A percentile compares a stretch with the other conserved stretches of the same genome.
Conservation (phyloP, 2,329 filamentous ascomycete genomes). For the Penicillium digitatum region DNA sequence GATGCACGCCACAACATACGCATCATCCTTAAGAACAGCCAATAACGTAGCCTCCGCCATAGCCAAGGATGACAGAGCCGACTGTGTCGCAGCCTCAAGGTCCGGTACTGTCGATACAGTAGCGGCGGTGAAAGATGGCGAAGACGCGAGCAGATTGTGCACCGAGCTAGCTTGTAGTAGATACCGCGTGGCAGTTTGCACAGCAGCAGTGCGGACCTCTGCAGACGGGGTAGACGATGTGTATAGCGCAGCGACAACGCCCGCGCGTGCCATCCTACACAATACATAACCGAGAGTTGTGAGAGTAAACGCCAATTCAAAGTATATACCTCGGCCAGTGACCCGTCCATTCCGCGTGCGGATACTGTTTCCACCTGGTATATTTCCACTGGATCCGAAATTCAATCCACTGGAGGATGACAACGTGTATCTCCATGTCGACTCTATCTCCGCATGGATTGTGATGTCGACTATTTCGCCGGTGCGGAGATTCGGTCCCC, state of each 20-base stretch:
- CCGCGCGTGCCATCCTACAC: slow-evolving; percentile 66
- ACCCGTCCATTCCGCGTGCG: slow-evolving; percentile 61
- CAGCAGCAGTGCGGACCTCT: slow-evolving; percentile 65
- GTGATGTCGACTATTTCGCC: slow-evolving; percentile 65
- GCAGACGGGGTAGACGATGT: slow-evolving; percentile 59
- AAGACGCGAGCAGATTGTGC: slow-evolving; percentile 65
- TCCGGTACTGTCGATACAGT: slow-evolving; percentile 38
- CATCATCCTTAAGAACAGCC: slow-evolving; percentile 89
- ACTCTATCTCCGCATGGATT: slow-evolving; percentile 63
- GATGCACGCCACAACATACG: slow-evolving; percentile 77
- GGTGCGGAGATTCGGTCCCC: slow-evolving; percentile 14
- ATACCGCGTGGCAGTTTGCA: slow-evolving; percentile 70
- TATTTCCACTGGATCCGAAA: background rate
- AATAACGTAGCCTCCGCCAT: slow-evolving; percentile 86
- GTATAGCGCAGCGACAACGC: slow-evolving; percentile 67
- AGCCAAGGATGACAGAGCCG: slow-evolving; percentile 54
- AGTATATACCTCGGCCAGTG: slow-evolving; percentile 69
- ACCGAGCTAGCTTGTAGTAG: slow-evolving; percentile 75
- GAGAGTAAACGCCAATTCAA: slow-evolving; percentile 76
- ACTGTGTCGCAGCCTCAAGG: slow-evolving; percentile 44
- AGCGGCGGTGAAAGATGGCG: slow-evolving; percentile 44
- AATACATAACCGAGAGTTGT: slow-evolving; percentile 73
- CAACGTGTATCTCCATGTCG: slow-evolving; percentile 78
- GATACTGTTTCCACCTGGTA: slow-evolving; percentile 4
- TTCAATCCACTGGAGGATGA: slow-evolving; percentile 47